Evolutionary conservation across 2,329 filamentous ascomycete species (phyloP).

Genomic region (Pezicula carpinea): DNA sequence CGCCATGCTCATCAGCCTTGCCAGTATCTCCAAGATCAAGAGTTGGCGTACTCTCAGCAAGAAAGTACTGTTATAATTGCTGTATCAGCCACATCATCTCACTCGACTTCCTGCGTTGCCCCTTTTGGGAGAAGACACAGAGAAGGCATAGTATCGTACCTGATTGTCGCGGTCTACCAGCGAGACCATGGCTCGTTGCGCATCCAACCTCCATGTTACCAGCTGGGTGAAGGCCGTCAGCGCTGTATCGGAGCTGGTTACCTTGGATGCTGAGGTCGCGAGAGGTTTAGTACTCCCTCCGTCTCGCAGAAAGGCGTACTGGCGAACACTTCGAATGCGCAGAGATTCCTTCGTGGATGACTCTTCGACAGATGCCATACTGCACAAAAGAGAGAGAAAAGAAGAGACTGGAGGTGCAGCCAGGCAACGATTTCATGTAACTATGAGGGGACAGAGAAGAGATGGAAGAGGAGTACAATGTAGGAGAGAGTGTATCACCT

Average conservation of each 20-base stretch:
- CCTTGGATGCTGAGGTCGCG: background rate
- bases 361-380: no score
- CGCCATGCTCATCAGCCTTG: constrained; percentile 6
- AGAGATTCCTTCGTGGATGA: background rate
- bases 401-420: no score
- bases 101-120: background rate
- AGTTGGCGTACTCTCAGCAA: constrained; percentile 42
- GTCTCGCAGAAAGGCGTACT: background rate
- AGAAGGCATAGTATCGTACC: constrained; percentile 1
- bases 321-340: background rate
- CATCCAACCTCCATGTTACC: constrained; percentile 39
- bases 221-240: constrained; percentile 40
- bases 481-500: no score
- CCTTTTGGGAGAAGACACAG: background rate
- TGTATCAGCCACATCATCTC: constrained; percentile 16
- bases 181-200: constrained; percentile 39
- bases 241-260: constrained; percentile 30
- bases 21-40: constrained; percentile 23
- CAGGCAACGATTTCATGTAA: no score
- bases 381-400: no score
- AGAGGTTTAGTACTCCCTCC: background rate
- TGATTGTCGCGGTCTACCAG: constrained; percentile 32
- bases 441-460: no score
- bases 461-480: no score
- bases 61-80: constrained; percentile 32